phyloP scores from a whole-genome alignment of 2,329 filamentous ascomycete genomes.

The Penicillium olsonii region DNA sequence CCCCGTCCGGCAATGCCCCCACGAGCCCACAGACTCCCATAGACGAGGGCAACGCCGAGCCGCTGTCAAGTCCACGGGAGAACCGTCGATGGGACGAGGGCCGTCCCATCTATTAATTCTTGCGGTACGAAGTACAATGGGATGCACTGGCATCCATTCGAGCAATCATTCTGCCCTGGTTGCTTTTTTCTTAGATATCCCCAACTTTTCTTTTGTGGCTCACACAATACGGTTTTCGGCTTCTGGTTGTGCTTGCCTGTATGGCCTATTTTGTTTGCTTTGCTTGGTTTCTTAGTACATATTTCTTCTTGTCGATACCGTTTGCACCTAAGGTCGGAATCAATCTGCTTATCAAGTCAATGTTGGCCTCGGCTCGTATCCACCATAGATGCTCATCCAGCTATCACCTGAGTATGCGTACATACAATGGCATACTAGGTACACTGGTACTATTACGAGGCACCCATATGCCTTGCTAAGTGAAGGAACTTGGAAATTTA shows the following conservation, averaged over 20 bases:
- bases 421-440: no score
- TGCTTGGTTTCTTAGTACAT: constrained; percentile 16
- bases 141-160: constrained; percentile 9
- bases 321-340: no score
- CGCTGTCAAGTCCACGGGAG: constrained; percentile 29
- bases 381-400: no score
- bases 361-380: no score
- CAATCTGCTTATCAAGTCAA: neutral
- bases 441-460: no score
- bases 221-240: constrained; percentile 11
- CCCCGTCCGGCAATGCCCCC: constrained; percentile 22
- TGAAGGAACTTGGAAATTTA: no score
- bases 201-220: constrained; percentile 3
- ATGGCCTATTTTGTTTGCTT: neutral
- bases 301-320: constrained; percentile 18
- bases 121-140: no score
- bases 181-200: constrained; percentile 13
- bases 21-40: constrained; percentile 13
- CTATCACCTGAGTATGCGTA: no score
- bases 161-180: neutral
- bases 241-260: neutral
- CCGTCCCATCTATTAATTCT: constrained; percentile 42
- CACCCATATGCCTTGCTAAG: neutral
- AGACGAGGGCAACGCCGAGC: constrained; percentile 16
- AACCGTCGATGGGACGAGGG: constrained; percentile 45